Percentiles rank a stretch among this genome's conserved stretches.
These are phyloP conservation scores for Bothriochloa decipiens DNA, from an alignment of 176 grass and related monocot species.

Conservation along the genomic window DNA sequence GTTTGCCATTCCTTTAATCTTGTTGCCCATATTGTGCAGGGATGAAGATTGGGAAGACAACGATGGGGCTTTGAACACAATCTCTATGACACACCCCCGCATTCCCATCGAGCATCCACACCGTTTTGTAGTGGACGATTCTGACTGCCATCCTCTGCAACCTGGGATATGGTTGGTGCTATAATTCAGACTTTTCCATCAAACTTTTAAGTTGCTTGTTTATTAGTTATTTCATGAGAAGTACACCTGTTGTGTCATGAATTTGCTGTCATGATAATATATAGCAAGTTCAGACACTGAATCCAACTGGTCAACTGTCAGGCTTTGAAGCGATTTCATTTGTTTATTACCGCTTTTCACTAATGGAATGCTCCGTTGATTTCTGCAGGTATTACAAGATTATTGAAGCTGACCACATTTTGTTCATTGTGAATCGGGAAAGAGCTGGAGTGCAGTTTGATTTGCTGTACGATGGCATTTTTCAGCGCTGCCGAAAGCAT, in stretches of 20 bases:
- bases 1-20: slow-evolving; percentile 16
- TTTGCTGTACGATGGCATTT: slow-evolving; percentile 91
- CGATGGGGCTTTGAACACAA: slow-evolving; percentile 92
- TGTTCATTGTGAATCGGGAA: slow-evolving; percentile 95
- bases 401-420: slow-evolving; percentile 91
- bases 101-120: slow-evolving; percentile 82
- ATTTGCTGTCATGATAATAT: not conserved
- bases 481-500: slow-evolving; percentile 90
- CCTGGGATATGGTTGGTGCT: slow-evolving; percentile 89
- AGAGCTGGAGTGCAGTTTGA: slow-evolving; percentile 96
- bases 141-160: slow-evolving; percentile 84
- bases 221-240: not conserved
- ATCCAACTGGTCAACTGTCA: slow-evolving; percentile 26
- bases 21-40: slow-evolving; percentile 40
- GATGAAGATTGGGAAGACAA: slow-evolving; percentile 99
- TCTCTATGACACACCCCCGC: slow-evolving; percentile 90
- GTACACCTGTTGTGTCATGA: not conserved
- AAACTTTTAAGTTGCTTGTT: slow-evolving; percentile 25
- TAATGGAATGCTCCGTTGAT: not conserved
- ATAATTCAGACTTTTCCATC: slow-evolving; percentile 27
- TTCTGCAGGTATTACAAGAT: slow-evolving; percentile 91
- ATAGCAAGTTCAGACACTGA: not conserved
- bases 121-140: slow-evolving; percentile 70
- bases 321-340: not conserved
- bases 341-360: not conserved